Conservation (phyloP, 2,329 filamentous ascomycete genomes). For the Ramichloridium luteum region DNA sequence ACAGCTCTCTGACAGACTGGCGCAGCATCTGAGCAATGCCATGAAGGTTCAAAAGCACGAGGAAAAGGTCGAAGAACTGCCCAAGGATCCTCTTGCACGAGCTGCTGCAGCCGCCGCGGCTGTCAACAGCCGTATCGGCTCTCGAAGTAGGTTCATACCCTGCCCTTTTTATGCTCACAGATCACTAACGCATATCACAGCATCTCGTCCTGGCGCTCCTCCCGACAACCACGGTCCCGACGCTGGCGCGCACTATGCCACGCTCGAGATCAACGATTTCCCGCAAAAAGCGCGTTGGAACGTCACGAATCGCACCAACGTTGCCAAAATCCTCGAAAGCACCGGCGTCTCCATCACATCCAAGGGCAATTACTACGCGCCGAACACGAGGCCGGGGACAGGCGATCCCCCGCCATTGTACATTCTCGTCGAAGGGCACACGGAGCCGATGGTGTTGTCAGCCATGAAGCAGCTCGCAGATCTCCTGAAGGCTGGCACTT, state of each 20-base stretch:
- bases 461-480: conserved; percentile 85
- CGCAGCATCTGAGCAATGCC: conserved; percentile 48
- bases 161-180: too few relatives aligned
- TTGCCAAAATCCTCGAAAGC: conserved; percentile 91
- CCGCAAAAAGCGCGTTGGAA: conserved; percentile 97
- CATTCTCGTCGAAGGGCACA: conserved; percentile 94
- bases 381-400: conserved; percentile 65
- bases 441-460: conserved; percentile 78
- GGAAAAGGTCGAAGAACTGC: conserved; percentile 32
- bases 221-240: conserved; percentile 98
- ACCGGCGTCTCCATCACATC: conserved; percentile 95
- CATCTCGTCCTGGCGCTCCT: conserved; percentile 80
- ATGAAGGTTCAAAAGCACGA: conserved; percentile 64
- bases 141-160: too few relatives aligned
- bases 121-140: conserved; percentile 82
- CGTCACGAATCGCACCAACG: conserved; percentile 95
- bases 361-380: conserved; percentile 80
- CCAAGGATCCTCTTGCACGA: conserved; percentile 27
- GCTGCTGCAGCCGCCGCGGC: conserved; percentile 76
- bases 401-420: conserved; percentile 86
- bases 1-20: conserved; percentile 15
- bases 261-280: conserved; percentile 97
- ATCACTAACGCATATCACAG: conserved; percentile 22
- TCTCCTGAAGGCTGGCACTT: conserved; percentile 76
- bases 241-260: conserved; percentile 91